Conservation (phyloP, 176 grass and related monocot species). For the Aegilops longissima region DNA sequence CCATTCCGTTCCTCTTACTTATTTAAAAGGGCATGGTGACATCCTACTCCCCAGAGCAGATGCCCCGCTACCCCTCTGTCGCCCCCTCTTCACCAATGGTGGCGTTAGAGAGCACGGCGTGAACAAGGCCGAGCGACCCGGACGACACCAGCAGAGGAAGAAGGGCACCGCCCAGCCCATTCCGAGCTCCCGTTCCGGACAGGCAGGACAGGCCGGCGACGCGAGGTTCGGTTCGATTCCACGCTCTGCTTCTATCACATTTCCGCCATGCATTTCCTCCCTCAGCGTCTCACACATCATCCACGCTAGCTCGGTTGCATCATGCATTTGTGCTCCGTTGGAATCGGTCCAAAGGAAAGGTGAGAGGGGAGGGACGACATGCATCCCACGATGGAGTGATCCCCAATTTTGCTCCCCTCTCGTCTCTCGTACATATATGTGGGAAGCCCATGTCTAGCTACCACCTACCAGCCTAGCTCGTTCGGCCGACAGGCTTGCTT, state of each 20-base stretch:
- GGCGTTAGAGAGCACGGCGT: slow-evolving; percentile 1
- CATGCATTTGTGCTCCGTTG: background rate
- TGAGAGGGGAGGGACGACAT: background rate
- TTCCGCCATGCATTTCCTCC: slow-evolving; percentile 3
- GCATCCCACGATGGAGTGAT: slow-evolving; percentile 23
- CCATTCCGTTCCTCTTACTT: background rate
- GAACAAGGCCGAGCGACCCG: background rate
- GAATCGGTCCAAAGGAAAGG: slow-evolving; percentile 18
- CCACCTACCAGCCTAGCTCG: slow-evolving; percentile 16
- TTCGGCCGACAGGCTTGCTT: slow-evolving; percentile 35
- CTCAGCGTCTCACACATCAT: background rate
- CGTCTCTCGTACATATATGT: background rate
- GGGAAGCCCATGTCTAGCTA: background rate
- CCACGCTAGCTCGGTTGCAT: background rate
- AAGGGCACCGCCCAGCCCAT: slow-evolving; percentile 8
- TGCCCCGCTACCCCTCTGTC: background rate
- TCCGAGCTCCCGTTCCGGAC: background rate
- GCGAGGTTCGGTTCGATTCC: background rate
- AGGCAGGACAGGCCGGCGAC: background rate
- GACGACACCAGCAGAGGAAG: background rate
- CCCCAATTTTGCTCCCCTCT: background rate
- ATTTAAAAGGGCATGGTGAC: slow-evolving; percentile 9
- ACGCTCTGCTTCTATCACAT: background rate
- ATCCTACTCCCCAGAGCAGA: slow-evolving; percentile 20
- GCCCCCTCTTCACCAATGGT: slow-evolving; percentile 23